Evolutionary conservation across 768 basidiomycete species (phyloP).

Genomic region (Lactifluus subvellereus): DNA sequence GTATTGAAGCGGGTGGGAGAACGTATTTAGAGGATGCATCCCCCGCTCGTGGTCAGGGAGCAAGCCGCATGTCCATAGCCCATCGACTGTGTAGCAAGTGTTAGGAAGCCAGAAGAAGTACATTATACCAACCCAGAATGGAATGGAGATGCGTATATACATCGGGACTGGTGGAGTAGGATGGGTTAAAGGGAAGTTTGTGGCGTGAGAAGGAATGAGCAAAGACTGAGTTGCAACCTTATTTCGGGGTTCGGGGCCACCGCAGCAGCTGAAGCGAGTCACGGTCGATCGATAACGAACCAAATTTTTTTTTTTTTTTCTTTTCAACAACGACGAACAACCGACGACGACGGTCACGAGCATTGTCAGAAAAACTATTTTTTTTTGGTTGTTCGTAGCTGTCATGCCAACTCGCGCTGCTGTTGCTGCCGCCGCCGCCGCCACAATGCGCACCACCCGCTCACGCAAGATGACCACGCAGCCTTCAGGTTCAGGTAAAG

Average conservation of each 20-base stretch:
- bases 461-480: conserved; percentile 7
- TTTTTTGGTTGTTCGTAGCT: not conserved
- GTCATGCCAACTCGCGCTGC: conserved; percentile 18
- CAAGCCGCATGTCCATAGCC: not conserved
- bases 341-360: not conserved
- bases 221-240: conserved; percentile 12
- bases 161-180: not conserved
- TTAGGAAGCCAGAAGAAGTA: not conserved
- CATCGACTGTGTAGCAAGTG: not conserved
- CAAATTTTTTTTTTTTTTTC: not conserved
- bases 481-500: conserved; percentile 3
- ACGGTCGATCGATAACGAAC: conserved; percentile 12
- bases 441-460: conserved; percentile 22
- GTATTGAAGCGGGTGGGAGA: not conserved
- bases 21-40: too few species aligned
- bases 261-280: not conserved
- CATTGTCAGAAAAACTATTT: not conserved
- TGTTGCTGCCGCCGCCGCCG: conserved; percentile 4
- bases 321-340: not conserved
- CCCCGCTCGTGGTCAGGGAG: not conserved
- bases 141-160: not conserved
- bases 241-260: not conserved
- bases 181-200: not conserved
- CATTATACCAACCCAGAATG: not conserved
- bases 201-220: conserved; percentile 12